Conservation (phyloP, 257 asterid genomes). For the Plantago major region DNA sequence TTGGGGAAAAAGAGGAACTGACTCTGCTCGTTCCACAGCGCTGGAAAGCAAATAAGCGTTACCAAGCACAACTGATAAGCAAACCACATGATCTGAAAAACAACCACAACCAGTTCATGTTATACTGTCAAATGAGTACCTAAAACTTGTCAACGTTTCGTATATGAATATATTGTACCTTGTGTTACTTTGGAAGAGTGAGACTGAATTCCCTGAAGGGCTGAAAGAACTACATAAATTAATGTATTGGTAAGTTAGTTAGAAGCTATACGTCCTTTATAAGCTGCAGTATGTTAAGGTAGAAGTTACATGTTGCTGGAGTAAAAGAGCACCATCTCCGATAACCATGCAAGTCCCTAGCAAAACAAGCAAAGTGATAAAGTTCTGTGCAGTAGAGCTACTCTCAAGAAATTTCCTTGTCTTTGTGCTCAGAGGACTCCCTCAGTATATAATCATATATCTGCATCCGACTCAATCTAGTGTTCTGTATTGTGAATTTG, state of each 20-base stretch:
- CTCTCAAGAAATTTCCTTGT: conserved; percentile 48
- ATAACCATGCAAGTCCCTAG: conserved; percentile 82
- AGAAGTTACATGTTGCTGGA: conserved; percentile 56
- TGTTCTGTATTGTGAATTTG: conserved; percentile 37
- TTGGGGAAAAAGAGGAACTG: conserved; percentile 55
- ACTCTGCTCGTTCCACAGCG: conserved; percentile 59
- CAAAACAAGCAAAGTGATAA: conserved; percentile 45
- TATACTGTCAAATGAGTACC: not conserved
- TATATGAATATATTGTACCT: conserved; percentile 26
- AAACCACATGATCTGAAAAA: conserved; percentile 54
- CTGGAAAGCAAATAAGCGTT: conserved; percentile 50
- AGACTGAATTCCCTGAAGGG: conserved; percentile 75
- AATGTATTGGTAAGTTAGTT: no score
- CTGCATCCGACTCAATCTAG: conserved; percentile 33
- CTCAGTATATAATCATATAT: conserved; percentile 17
- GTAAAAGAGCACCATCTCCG: conserved; percentile 83
- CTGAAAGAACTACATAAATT: conserved; percentile 61
- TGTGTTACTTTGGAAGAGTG: conserved; percentile 56
- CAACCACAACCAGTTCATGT: not conserved
- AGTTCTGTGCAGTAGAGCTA: conserved; percentile 36
- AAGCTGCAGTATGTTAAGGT: no score
- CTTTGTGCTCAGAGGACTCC: conserved; percentile 35
- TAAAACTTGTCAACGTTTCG: not conserved
- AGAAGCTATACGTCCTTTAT: no score
- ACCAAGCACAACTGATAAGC: conserved; percentile 48